phyloP scores from a whole-genome alignment of 2,329 filamentous ascomycete species.

The Ambrosiella cleistominuta region DNA sequence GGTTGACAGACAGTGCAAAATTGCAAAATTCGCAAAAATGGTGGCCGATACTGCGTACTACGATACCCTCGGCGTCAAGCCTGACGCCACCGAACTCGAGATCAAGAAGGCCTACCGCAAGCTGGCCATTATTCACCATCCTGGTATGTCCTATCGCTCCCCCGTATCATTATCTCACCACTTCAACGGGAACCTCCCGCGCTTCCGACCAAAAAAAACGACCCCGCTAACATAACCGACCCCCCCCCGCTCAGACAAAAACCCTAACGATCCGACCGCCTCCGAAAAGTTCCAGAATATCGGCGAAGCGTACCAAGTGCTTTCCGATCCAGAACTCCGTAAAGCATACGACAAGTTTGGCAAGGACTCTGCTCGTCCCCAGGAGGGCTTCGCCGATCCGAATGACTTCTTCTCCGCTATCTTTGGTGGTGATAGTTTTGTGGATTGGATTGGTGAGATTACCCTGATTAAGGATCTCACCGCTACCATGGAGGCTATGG shows the following conservation, averaged over 20 bases:
- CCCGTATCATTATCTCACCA: not conserved
- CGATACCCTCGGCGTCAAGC: conserved; percentile 67
- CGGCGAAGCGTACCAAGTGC: conserved; percentile 57
- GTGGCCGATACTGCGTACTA: conserved; percentile 81
- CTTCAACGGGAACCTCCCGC: not conserved
- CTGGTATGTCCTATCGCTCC: conserved; percentile 34
- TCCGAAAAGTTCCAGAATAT: conserved; percentile 89
- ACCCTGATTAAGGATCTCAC: conserved; percentile 97
- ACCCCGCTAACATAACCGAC: not conserved
- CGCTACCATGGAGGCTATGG: conserved; percentile 91
- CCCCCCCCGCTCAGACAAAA: conserved; percentile 50
- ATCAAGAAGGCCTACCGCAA: conserved; percentile 97
- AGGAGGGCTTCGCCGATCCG: conserved; percentile 86
- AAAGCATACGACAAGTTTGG: conserved; percentile 93
- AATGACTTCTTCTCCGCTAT: conserved; percentile 97
- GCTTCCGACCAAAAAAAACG: no score
- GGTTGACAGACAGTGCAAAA: no score
- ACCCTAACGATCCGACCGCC: conserved; percentile 85
- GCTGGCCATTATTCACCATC: conserved; percentile 83
- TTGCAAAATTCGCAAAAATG: conserved; percentile 30
- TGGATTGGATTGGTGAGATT: conserved; percentile 95
- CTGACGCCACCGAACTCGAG: conserved; percentile 73
- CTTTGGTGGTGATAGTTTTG: conserved; percentile 89
- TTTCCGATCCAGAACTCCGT: conserved; percentile 73
- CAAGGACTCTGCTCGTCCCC: conserved; percentile 83